Evolutionary conservation across 306 rosid species (phyloP), one percentile per base, ranked within the genome.

Genomic region (Luffa acutangula): DNA sequence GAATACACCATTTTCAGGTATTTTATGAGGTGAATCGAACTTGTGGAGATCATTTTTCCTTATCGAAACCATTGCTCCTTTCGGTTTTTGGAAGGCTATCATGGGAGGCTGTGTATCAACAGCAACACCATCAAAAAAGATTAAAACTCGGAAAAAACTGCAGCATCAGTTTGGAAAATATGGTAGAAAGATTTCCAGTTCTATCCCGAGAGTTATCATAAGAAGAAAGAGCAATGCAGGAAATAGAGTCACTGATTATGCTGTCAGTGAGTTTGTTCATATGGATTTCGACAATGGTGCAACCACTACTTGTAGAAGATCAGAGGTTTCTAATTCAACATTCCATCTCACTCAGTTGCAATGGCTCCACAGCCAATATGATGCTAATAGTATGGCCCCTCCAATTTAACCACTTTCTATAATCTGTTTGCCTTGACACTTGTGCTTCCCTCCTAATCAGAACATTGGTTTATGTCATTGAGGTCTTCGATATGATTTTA

Each of bases 21-120:
- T 75, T 54, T 75, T 17, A 9, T 75, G 43, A 21, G 78, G 78
- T 51, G 78, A 75, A 75, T 75, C 6, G 34, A 75, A 10, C 63
- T 34, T 73, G 78, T 14, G 6, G 63, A 7, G 11, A 14, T 46
- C 21, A 18, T 52, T 48, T 71, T 51, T 74, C 60, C 33, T 51
- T 31, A 31, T 51, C 33, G 78, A 62, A 74, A 74, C 21, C 62
- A 48, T 74, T 51, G 60, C 45, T 33, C 56, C 43, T 48, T 75
- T 74, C 0, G 43, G 4, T 33, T 18, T 34, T 53, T 75, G 48
- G 63, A 75, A 52, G 25, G 62, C 43, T 33, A 37, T 51, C 78
- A 93, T 96, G 99, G 99, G 98, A 34, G 81, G 93, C 79, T 96
- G 99, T 53, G 83, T 81, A n/a, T 93, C 99, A 75, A 87, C 89